phyloP scores from a whole-genome alignment of 1,284 basidiomycete genomes.

The Fistulinella cinereoalba region DNA sequence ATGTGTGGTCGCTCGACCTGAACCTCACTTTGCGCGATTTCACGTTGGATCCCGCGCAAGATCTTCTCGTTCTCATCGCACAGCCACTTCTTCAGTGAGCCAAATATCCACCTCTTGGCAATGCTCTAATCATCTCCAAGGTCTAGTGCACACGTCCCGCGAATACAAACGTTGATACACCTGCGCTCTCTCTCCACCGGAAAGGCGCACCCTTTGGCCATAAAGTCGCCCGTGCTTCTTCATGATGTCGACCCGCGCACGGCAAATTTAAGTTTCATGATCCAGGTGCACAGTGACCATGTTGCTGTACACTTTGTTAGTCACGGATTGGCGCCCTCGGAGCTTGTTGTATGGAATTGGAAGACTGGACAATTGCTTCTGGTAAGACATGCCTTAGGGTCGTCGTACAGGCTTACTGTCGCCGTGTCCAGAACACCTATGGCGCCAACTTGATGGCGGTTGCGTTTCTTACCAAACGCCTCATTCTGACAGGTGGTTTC shows the following conservation, averaged over 20 bases:
- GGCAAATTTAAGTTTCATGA: conserved; percentile 36
- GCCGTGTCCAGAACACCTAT: conserved; percentile 31
- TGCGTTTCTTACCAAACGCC: conserved; percentile 44
- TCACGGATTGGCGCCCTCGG: conserved; percentile 32
- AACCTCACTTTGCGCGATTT: conserved; percentile 52
- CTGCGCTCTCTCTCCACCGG: conserved; percentile 49
- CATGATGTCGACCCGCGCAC: conserved; percentile 29
- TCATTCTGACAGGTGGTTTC: conserved; percentile 38
- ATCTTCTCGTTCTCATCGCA: conserved; percentile 55
- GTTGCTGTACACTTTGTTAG: conserved; percentile 46
- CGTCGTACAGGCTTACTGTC: conserved; percentile 3
- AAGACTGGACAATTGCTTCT: conserved; percentile 44
- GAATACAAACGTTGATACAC: conserved; percentile 36
- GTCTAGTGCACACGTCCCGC: conserved; percentile 9
- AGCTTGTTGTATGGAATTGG: conserved; percentile 64
- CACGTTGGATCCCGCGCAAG: conserved; percentile 59
- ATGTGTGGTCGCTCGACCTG: conserved; percentile 46
- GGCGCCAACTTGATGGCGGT: conserved; percentile 42
- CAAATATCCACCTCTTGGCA: neutral
- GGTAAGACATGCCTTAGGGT: conserved; percentile 36
- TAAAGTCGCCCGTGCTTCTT: conserved; percentile 34
- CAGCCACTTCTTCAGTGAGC: conserved; percentile 33
- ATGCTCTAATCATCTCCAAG: conserved; percentile 10
- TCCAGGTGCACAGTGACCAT: conserved; percentile 49
- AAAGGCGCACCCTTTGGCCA: conserved; percentile 43